Conservation (phyloP, 805 yeast genomes). For the Cyberlindnera suaveolens region DNA sequence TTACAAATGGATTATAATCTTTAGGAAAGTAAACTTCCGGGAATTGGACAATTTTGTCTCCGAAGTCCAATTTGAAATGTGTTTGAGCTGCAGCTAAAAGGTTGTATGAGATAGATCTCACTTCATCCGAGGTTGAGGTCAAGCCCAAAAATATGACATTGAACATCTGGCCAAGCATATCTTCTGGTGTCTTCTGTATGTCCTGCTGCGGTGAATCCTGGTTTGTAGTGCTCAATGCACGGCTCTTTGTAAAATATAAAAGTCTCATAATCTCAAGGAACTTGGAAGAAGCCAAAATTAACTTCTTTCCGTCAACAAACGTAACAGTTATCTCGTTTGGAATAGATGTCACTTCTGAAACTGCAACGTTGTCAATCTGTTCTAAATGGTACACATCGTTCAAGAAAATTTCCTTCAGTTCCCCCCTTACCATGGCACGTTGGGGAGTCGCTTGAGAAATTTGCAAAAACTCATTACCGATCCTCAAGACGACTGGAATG, state of each 20-base stretch:
- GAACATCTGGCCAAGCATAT: slow-evolving; percentile 53
- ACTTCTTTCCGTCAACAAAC: slow-evolving; percentile 26
- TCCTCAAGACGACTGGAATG: slow-evolving; percentile 54
- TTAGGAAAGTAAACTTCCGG: slow-evolving; percentile 62
- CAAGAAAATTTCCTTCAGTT: slow-evolving; percentile 29
- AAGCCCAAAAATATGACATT: slow-evolving; percentile 65
- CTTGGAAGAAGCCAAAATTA: slow-evolving; percentile 43
- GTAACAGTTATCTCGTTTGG: slow-evolving; percentile 45
- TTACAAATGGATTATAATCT: slow-evolving; percentile 56
- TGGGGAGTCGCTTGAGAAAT: slow-evolving; percentile 40
- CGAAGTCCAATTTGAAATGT: slow-evolving; percentile 54
- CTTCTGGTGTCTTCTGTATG: slow-evolving; percentile 25
- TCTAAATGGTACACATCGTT: slow-evolving; percentile 39
- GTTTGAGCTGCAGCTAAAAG: slow-evolving; percentile 57
- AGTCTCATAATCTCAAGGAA: slow-evolving; percentile 64
- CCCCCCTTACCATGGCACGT: slow-evolving; percentile 31
- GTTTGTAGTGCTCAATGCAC: slow-evolving; percentile 30
- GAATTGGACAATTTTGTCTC: slow-evolving; percentile 47
- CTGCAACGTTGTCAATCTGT: slow-evolving; percentile 33
- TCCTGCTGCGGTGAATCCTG: slow-evolving; percentile 7
- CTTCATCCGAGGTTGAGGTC: slow-evolving; percentile 49
- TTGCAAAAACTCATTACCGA: slow-evolving; percentile 68
- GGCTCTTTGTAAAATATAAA: slow-evolving; percentile 59
- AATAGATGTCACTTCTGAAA: slow-evolving; percentile 39
- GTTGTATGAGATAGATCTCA: slow-evolving; percentile 57